These are phyloP conservation scores for Populus euphratica DNA, from an alignment of 345 rosid species.

Conservation along the genomic window DNA sequence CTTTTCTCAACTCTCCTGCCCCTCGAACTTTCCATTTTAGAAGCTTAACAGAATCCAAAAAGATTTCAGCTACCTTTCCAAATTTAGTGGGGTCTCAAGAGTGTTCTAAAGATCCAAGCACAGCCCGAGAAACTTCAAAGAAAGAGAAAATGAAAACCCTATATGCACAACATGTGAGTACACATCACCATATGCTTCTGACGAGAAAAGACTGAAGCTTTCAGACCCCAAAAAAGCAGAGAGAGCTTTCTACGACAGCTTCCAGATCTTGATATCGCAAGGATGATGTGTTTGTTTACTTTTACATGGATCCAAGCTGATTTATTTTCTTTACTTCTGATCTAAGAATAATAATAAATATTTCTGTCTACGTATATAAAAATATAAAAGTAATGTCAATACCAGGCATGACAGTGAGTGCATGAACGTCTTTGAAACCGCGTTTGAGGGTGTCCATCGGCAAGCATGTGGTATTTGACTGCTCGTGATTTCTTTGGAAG, in stretches of 20 bases:
- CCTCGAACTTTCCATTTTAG: conserved; percentile 62
- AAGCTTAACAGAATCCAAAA: conserved; percentile 18
- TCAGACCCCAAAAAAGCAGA: conserved; percentile 3
- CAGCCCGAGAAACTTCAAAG: conserved; percentile 33
- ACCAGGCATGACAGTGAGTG: conserved; percentile 1
- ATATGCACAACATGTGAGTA: background rate
- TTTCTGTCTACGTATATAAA: background rate
- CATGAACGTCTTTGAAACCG: conserved; percentile 42
- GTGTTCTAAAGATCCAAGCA: conserved; percentile 12
- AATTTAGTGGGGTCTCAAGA: conserved; percentile 18
- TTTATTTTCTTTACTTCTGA: background rate
- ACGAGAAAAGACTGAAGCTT: background rate
- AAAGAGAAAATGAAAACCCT: conserved; percentile 20
- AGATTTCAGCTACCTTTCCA: conserved; percentile 13
- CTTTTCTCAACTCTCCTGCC: conserved; percentile 47
- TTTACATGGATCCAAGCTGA: conserved; percentile 19
- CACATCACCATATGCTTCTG: background rate
- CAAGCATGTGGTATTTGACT: conserved; percentile 17
- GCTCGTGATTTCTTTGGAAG: background rate
- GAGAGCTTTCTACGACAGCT: background rate
- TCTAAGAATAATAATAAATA: conserved; percentile 2
- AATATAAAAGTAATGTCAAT: background rate
- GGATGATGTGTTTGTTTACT: background rate
- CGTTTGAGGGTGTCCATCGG: conserved; percentile 20
- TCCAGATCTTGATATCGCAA: conserved; percentile 16